phyloP scores from a whole-genome alignment of 768 basidiomycete genomes.

The Lentinula aciculospora region DNA sequence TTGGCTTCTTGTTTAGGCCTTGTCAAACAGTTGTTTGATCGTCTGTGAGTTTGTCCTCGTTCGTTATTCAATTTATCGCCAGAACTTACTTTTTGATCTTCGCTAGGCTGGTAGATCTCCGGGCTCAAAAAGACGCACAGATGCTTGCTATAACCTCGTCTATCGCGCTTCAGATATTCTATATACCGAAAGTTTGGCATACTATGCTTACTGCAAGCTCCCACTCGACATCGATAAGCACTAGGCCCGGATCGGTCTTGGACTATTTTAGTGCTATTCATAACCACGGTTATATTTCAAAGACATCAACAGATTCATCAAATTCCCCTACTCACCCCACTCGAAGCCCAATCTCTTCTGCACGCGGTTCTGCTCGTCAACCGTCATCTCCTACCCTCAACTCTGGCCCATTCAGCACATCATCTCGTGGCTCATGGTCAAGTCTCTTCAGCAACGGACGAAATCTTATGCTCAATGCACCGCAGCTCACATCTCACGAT shows the following conservation, averaged over 20 bases:
- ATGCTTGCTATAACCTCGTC: slow-evolving; percentile 76
- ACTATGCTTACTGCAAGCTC: neutral
- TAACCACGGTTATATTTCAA: slow-evolving; percentile 8
- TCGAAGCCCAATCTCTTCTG: neutral
- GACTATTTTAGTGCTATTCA: slow-evolving; percentile 61
- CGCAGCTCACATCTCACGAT: slow-evolving; percentile 10
- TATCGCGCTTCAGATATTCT: slow-evolving; percentile 50
- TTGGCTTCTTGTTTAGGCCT: slow-evolving; percentile 14
- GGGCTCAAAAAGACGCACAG: slow-evolving; percentile 60
- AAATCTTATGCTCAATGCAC: slow-evolving; percentile 60
- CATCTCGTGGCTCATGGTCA: slow-evolving; percentile 78
- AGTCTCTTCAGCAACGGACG: slow-evolving; percentile 67
- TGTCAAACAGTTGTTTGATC: slow-evolving; percentile 34
- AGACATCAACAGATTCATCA: neutral
- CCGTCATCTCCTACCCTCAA: slow-evolving; percentile 32
- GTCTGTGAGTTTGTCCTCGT: slow-evolving; percentile 35
- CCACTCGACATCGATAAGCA: slow-evolving; percentile 4
- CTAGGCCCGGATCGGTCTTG: slow-evolving; percentile 19
- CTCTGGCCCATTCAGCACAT: slow-evolving; percentile 34
- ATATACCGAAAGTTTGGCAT: slow-evolving; percentile 1
- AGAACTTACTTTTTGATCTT: neutral
- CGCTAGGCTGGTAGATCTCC: slow-evolving; percentile 37
- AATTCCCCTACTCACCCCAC: neutral
- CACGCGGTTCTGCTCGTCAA: slow-evolving; percentile 7
- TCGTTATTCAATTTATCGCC: neutral